phyloP scores from a whole-genome alignment of 2,329 filamentous ascomycete genomes.

The Grosmannia clavigera region DNA sequence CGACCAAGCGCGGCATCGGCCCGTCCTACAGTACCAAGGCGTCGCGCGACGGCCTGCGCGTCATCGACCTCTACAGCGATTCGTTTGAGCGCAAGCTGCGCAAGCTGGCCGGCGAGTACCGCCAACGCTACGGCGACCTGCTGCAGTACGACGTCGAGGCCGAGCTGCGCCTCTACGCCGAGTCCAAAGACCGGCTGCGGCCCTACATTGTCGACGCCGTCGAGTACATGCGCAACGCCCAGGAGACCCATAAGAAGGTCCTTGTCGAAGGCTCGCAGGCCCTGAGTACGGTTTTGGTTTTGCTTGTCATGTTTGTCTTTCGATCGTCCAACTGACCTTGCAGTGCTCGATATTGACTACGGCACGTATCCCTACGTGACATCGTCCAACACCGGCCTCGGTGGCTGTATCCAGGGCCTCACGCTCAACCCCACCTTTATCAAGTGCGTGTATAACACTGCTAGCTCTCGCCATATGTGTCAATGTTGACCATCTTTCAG shows the following conservation, averaged over 20 bases:
- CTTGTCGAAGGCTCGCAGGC: slow-evolving; percentile 45
- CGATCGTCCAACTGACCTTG: not conserved
- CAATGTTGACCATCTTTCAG: slow-evolving; percentile 6
- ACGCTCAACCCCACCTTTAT: slow-evolving; percentile 9
- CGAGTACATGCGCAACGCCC: slow-evolving; percentile 37
- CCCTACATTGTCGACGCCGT: slow-evolving; percentile 53
- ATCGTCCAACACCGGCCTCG: slow-evolving; percentile 43
- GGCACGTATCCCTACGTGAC: slow-evolving; percentile 49
- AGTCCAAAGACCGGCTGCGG: slow-evolving; percentile 43
- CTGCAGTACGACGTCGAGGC: slow-evolving; percentile 52
- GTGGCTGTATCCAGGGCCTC: slow-evolving; percentile 30
- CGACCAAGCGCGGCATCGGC: slow-evolving; percentile 14
- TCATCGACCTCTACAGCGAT: slow-evolving; percentile 56
- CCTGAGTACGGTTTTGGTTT: not conserved
- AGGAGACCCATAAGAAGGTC: slow-evolving; percentile 39
- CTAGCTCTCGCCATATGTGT: not conserved
- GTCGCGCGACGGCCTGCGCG: slow-evolving; percentile 50
- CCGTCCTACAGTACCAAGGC: slow-evolving; percentile 39
- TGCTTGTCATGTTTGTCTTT: not conserved
- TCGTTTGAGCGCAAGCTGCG: slow-evolving; percentile 56
- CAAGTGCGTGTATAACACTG: not conserved
- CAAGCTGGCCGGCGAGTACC: slow-evolving; percentile 46
- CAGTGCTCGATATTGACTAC: slow-evolving; percentile 41
- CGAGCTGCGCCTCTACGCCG: slow-evolving; percentile 51
- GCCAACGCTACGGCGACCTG: slow-evolving; percentile 53